Base-by-base conservation (phyloP, 108 stramenopile genomes). In the Pseudonitzschia delicatissima region DNA sequence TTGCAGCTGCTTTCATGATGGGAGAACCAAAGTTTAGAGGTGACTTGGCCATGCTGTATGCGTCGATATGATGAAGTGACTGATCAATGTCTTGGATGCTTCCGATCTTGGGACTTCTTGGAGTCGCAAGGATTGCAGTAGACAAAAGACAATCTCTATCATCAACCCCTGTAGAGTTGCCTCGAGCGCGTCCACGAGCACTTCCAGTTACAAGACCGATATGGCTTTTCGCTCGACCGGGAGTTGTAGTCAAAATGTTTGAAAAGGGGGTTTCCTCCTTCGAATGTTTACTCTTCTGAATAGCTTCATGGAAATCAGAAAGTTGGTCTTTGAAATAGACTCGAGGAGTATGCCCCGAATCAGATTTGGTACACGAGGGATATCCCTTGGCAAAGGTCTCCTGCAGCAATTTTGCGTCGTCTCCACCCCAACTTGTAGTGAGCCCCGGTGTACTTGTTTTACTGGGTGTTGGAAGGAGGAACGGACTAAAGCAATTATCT, bases 11-110 rank as follows among this genome's bases (percentile, higher is more conserved):
- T 61, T 61, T 61, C 60, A 61, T 42, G 1, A 40, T 67, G 17
- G 74, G 74, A 47, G 67, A 68, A 20, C 74, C 74, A 69, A 76
- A 69, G 49, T 68, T 51, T 7, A 76, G 51, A 1, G 74, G 74
- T 11, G 74, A 76, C 57, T 76, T 76, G 32, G 67, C 67, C 47
- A 55, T 27, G 31, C 31, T 33, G 61, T 67, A 76, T 42, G 68
- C 67, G 50, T 76, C 74, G 29, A 76, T 76, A 35, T 76, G 74
- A 37, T 76, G 74, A 26, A 76, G 61, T 26, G 74, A 76, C 35
- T 76, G 74, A 28, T 76, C 74, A n/a, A 74, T 67, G 36, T 72
- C 71, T 34, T 39, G 47, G 7, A 42, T 29, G 8, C 47, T 67
- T 23, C 74, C 61, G 45, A 21, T 53, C 53, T 64, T 62, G 20